Evolutionary conservation across 1,284 basidiomycete genomes (phyloP).

Genomic region (Cerrena zonata): DNA sequence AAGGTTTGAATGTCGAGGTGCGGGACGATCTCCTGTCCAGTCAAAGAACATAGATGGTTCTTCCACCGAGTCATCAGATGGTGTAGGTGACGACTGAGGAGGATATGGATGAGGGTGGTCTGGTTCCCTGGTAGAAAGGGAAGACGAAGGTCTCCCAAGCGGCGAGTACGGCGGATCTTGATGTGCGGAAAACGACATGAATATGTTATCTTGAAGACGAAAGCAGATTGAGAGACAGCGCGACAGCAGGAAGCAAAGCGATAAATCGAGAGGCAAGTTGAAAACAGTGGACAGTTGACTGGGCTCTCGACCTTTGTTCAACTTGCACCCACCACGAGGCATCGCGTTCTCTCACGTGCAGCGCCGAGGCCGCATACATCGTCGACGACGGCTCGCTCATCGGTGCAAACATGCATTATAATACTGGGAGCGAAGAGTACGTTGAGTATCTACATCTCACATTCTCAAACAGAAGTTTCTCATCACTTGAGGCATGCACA

Average conservation of each 20-base stretch:
- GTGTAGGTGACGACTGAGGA: slow-evolving; percentile 5
- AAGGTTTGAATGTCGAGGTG: slow-evolving; percentile 45
- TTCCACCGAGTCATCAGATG: slow-evolving; percentile 3
- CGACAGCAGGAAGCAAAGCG: slow-evolving; percentile 7
- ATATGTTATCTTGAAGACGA: slow-evolving; percentile 1
- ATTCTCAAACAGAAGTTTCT: neutral
- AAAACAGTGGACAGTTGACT: neutral
- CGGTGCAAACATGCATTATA: too few species aligned
- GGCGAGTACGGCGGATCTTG: neutral
- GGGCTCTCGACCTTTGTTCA: slow-evolving; percentile 4
- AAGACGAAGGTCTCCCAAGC: neutral
- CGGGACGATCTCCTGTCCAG: neutral
- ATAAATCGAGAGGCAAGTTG: neutral
- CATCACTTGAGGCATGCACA: neutral
- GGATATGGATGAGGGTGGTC: neutral
- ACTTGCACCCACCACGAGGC: slow-evolving; percentile 9
- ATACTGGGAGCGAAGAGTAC: too few species aligned
- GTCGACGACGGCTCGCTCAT: too few species aligned
- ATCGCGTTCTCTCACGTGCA: slow-evolving; percentile 12
- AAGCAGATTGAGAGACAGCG: slow-evolving; percentile 4
- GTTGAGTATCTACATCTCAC: too few species aligned
- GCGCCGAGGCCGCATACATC: neutral
- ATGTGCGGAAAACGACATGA: neutral
- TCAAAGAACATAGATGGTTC: neutral
- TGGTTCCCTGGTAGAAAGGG: neutral